Evolutionary conservation across 371 early-diverging fungal genomes (phyloP), one percentile per base, ranked within the genome.

Genomic region (Nematocida ironsii): DNA sequence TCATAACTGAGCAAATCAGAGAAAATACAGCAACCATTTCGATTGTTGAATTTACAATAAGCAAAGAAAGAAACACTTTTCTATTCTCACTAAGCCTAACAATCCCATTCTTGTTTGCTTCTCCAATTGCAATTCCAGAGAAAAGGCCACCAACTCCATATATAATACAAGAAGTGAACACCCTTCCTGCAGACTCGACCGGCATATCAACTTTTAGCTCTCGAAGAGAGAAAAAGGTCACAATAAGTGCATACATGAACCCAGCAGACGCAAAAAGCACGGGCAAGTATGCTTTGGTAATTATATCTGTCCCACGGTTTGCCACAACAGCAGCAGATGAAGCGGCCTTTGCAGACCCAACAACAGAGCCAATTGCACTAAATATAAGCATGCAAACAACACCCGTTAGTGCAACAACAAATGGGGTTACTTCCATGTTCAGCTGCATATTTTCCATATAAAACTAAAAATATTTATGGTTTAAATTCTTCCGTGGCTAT

Each of bases 1-100:
- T 16, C 45, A 58, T 48, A 16, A 78, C 67, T 27, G 80, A n/a
- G 56, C 55, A 50, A 25, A 78, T 70, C 5, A 78, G 47, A 45
- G 80, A n/a, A 60, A 78, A 78, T 39, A 78, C 67, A 23, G 80
- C 70, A 45, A 67, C 72, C 33, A 78, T n/a, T 71, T 78, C 80
- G 16, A 78, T 64, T 6, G 80, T 69, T 16, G 80, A 78, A 60
- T 78, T 78, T 7, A 78, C 16, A 27, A 78, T 71, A 25, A 78
- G 9, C 40, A 61, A 3, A 42, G 80, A 56, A n/a, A 78, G 57
- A 60, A 78, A 78, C 57, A 78, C 18, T 9, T 61, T 25, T 62
- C 62, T 68, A 42, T 78, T 57, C 54, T 61, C 70, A 25, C 80
- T 78, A 4, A 78, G 42, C 61, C 39, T 7, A 13, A 78, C 70